Base-by-base conservation (phyloP, 2,329 filamentous ascomycete genomes). In the Venturia nashicola region DNA sequence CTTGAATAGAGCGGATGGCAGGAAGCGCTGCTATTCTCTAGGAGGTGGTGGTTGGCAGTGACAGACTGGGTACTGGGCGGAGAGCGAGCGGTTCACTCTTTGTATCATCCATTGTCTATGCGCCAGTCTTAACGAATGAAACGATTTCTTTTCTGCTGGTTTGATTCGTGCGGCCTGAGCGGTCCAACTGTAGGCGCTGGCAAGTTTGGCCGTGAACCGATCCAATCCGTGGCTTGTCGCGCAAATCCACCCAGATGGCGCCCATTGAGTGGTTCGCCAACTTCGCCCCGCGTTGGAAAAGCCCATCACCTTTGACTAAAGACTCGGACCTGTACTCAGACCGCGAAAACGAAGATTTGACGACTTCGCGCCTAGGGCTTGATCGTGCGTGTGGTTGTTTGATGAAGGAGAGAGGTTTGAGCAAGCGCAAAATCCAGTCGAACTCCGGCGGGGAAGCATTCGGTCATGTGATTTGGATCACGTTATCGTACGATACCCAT, bases 111-210 rank as follows among this genome's bases (percentile, higher is more conserved):
- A 40, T 55, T 51, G 51, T 36, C 39, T 34, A 27, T 2, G 11
- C 20, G 42, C 5, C 55, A 18, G 42, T 14, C 23, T 43, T 64
- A 61, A 64, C 55, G 62, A 64, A 64, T 64, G 62, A 64, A 64
- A 64, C 42, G 55, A 64, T 18, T 60, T 61, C 59, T 63, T 64
- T 61, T 32, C 57, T 64, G 20, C 36, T 57, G 23, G 36, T 43
- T 64, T 48, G 27, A 60, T 64, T 64, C 27, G 39, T 23, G 51
- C 34, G 60, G 32, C 42, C 27, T 51, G 44, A n/a, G 44, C 34
- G 34, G 44, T 62, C 44, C 42, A 39, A 8, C 61, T 57, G 32
- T 46, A 46, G 36, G 61, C 46, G 61, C 61, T 51, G 36, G 51
- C 51, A 55, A 14, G 18, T 27, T 60, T 44, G 36, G 12, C 42